A percentile compares a stretch with the other conserved stretches of the same genome.
These are phyloP conservation scores for Pinus taeda DNA, from an alignment of 75 land plant species.

Conservation along the genomic window DNA sequence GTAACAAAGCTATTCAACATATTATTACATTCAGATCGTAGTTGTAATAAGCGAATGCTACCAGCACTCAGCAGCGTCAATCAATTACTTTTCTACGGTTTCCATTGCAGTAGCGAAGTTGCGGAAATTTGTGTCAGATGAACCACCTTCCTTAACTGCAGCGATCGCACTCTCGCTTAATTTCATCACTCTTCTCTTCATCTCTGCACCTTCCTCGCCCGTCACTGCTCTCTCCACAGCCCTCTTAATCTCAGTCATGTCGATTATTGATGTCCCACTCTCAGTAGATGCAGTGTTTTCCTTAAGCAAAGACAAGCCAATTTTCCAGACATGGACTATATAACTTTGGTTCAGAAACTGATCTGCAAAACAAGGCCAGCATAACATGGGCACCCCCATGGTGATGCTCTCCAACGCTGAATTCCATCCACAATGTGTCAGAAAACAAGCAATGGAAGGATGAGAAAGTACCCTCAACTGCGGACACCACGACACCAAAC, in stretches of 20 bases:
- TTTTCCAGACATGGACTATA: conserved; percentile 36
- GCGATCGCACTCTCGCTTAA: conserved; percentile 8
- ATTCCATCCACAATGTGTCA: conserved; percentile 52
- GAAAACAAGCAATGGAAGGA: conserved; percentile 25
- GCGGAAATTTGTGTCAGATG: conserved; percentile 18
- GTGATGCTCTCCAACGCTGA: conserved; percentile 45
- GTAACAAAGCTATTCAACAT: too few species aligned
- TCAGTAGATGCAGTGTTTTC: neutral
- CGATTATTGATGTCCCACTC: neutral
- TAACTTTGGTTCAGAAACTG: conserved; percentile 33
- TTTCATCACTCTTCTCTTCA: conserved; percentile 19
- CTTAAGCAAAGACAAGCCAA: conserved; percentile 12
- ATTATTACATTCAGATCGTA: too few species aligned
- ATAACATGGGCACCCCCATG: conserved; percentile 40
- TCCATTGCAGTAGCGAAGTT: neutral
- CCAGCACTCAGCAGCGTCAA: too few species aligned
- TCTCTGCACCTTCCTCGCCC: conserved; percentile 21
- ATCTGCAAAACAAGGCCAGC: conserved; percentile 52
- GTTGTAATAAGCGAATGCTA: too few species aligned
- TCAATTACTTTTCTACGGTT: neutral
- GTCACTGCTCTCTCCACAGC: conserved; percentile 26
- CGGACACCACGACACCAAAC: conserved; percentile 29
- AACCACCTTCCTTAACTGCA: conserved; percentile 20
- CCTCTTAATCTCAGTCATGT: conserved; percentile 12
- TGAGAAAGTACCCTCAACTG: conserved; percentile 11